Percentiles rank a stretch among this genome's conserved stretches.
These are phyloP conservation scores for Creolimax fragrantissima DNA, from an alignment of 78 protist genomes.

Conservation along the genomic window DNA sequence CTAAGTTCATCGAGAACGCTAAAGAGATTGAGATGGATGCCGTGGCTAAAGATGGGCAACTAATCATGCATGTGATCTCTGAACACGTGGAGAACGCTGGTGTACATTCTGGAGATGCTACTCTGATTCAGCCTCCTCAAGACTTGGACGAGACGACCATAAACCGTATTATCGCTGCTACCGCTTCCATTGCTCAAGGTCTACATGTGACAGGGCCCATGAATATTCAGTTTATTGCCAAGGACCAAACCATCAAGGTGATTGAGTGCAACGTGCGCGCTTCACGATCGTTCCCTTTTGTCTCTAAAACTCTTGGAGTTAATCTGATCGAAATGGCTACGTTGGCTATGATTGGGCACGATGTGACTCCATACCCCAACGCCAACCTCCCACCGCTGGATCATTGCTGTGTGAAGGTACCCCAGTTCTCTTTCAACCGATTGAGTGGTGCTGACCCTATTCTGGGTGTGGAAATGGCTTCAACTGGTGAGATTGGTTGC, in stretches of 20 bases:
- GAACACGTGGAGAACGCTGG: conserved; percentile 98
- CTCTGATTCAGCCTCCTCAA: conserved; percentile 86
- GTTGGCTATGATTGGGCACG: conserved; percentile 46
- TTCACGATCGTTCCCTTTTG: conserved; percentile 91
- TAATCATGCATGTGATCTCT: conserved; percentile 78
- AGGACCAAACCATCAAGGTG: conserved; percentile 82
- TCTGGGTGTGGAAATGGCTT: conserved; percentile 95
- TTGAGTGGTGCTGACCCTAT: conserved; percentile 90
- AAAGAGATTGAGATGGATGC: conserved; percentile 95
- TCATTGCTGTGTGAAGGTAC: conserved; percentile 52
- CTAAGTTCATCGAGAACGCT: conserved; percentile 82
- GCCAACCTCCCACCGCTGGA: background rate
- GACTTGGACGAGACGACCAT: conserved; percentile 64
- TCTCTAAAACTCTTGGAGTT: conserved; percentile 64
- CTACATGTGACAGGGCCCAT: conserved; percentile 87
- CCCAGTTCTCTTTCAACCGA: conserved; percentile 92
- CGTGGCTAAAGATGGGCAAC: conserved; percentile 75
- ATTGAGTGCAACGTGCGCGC: conserved; percentile 92
- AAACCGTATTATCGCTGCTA: conserved; percentile 35
- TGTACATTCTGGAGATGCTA: conserved; percentile 96
- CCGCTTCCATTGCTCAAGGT: conserved; percentile 57
- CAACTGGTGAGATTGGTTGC: conserved; percentile 96
- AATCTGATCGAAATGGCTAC: conserved; percentile 75
- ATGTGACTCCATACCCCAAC: conserved; percentile 17
- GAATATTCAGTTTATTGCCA: conserved; percentile 91